Evolutionary conservation across 2,329 filamentous ascomycete species (phyloP), one percentile per base, ranked within the genome.

Genomic region (Penicillium rolfsii): DNA sequence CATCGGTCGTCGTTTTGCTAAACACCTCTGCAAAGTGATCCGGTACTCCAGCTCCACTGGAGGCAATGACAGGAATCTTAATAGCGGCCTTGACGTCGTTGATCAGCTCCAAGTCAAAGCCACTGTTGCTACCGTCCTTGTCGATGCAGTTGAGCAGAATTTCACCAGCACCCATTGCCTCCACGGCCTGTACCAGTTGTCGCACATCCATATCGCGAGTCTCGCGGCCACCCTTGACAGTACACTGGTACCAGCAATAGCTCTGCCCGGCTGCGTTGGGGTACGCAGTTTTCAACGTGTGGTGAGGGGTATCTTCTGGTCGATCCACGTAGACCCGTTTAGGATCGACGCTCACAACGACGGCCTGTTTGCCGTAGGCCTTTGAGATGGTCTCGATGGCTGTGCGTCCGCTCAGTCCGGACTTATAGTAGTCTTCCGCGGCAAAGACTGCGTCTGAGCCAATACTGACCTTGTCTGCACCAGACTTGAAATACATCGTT

Each of bases 81-180:
- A 97, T 85, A 19, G 91, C 87, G n/a, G 74, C 81, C 80, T 99
- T 99, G 61, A 98, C 94, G 74, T 93, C 90, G 54, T 85, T 81
- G 70, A 99, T 91, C 58, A 99, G 83, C 81, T 98, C 95, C 9
- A 97, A 83, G 77, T 99, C 95, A 74, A 97, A 99, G 1, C 95
- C 95, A 69, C 87, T 90, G 79, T 96, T 97, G 59, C 91, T 95
- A 57, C 95, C 95, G 76, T 99, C 95, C 74, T 90, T 91, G 81
- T 99, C 95, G 71, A 99, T 99, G 81, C 93, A 97, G 80, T 99
- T 99, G 59, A 99, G 86, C 55, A 99, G 81, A 60, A 99, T 91
- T 82, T 99, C 95, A 59, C 95, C 95, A 1, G 91, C 86, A 56
- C 95, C 95, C 92, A 99, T 96, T 59, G 91, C 93, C 80, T 99